Evolutionary conservation across 257 asterid genomes (phyloP), one percentile per base, ranked within the genome.

Genomic region (Solanum sparsipilum): DNA sequence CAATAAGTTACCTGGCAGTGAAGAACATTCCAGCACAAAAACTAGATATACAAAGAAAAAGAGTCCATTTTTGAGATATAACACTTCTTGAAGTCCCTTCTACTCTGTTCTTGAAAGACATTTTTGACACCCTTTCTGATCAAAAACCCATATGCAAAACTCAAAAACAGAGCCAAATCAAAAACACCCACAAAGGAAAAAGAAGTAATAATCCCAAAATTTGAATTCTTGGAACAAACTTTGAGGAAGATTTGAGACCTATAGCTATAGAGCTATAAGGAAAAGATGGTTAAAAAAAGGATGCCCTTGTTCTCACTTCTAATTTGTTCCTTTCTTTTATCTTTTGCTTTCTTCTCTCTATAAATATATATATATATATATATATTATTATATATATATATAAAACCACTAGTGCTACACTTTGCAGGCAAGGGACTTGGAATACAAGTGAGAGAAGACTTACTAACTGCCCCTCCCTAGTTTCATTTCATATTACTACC

Each of bases 351-450:
- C 15, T 87, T 70, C 90, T 86, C 86, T 34, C 68, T 9, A 1
- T 44, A 12, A 0, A 13, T 44, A 41, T 11, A 72, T 81, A 31
- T 32, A 34, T 32, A 13, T 39, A 65, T 48, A 35, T 68, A 78
- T 32, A 41, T 68, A 31, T 11, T n/a, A n/a, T n/a, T 32, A 32
- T 32, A 13, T 39, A 63, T 60, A 35, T 73, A 78, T 39, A 41
- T 68, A 31, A 67, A 87, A 86, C 38, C 87, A 86, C 88, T 79
- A 67, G 87, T 41, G 85, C 91, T 85, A 95, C 95, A 89, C 98
- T 96, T 94, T 93, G 97, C 96, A 94, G 98, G 95, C 93, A 96
- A 95, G 98, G 96, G 91, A 95, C 95, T 93, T 92, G 92, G 85
- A 92, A 88, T 89, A 89, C 83, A 95, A 94, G 97, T 92, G 97